These are phyloP conservation scores for Eutypella sp. DNA, from an alignment of 2,329 filamentous ascomycete species.

Conservation along the genomic window DNA sequence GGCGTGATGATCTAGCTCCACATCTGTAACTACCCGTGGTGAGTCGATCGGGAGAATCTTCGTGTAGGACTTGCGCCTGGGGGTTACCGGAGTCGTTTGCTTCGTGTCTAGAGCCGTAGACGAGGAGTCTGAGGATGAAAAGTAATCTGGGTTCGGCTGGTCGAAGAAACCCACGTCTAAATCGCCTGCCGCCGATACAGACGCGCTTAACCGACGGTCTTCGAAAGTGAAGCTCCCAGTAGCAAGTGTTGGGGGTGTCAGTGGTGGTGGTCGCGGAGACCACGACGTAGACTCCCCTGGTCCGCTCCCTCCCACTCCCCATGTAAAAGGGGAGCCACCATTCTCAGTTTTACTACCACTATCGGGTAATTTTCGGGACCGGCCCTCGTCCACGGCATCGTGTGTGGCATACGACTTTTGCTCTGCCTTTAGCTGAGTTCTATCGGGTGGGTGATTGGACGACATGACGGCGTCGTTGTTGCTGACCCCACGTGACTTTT, in stretches of 20 bases:
- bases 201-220: slow-evolving; percentile 29
- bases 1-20: slow-evolving; percentile 16
- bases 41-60: slow-evolving; percentile 32
- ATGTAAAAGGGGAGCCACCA: slow-evolving; percentile 5
- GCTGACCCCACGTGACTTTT: slow-evolving; percentile 28
- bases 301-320: slow-evolving; percentile 21
- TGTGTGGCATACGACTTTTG: slow-evolving; percentile 5
- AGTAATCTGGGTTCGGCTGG: slow-evolving; percentile 47
- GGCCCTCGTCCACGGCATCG: slow-evolving; percentile 2
- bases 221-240: slow-evolving; percentile 39
- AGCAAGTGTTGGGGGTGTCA: slow-evolving; percentile 44
- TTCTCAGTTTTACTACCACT: slow-evolving; percentile 5
- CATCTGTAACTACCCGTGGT: slow-evolving; percentile 10
- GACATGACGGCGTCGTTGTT: slow-evolving; percentile 22
- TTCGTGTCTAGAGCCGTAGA: slow-evolving; percentile 14
- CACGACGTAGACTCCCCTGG: slow-evolving; percentile 30
- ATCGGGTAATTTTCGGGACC: slow-evolving; percentile 10
- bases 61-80: slow-evolving; percentile 39
- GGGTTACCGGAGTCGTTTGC: slow-evolving; percentile 26
- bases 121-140: slow-evolving; percentile 21
- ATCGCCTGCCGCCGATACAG: slow-evolving; percentile 28
- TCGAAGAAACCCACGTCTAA: slow-evolving; percentile 39
- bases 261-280: slow-evolving; percentile 41
- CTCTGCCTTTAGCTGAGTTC: slow-evolving; percentile 7
- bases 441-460: slow-evolving; percentile 15